A percentile compares a stretch with the other conserved stretches of the same genome.
Evolutionary conservation across 2,329 filamentous ascomycete genomes (phyloP).

Genomic region (Cordyceps farinosa): DNA sequence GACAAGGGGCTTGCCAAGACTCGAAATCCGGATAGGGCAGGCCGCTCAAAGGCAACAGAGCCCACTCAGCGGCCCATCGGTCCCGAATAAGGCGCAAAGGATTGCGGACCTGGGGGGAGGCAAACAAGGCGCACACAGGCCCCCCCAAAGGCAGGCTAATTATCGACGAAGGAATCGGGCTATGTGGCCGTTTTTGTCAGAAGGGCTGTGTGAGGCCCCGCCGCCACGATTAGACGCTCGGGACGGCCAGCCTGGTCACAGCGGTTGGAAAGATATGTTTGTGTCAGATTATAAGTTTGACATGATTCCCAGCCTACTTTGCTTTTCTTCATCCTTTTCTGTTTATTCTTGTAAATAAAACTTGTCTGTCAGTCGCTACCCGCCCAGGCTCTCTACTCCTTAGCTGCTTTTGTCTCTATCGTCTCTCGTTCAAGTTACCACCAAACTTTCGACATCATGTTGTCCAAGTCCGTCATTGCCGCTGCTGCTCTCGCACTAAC

Average conservation of each 20-base stretch:
- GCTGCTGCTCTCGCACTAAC: slow-evolving; percentile 45
- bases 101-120: too few species aligned
- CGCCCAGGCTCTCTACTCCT: not conserved
- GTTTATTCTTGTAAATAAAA: not conserved
- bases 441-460: slow-evolving; percentile 27
- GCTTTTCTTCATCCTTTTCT: not conserved
- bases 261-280: not conserved
- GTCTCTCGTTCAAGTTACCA: not conserved
- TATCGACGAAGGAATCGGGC: not conserved
- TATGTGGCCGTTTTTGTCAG: not conserved
- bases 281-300: not conserved
- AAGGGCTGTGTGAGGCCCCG: not conserved
- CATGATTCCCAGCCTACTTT: too few species aligned
- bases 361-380: not conserved
- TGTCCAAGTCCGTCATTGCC: slow-evolving; percentile 44
- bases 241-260: not conserved
- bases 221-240: not conserved
- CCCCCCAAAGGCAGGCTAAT: too few species aligned
- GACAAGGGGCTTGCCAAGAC: too few species aligned
- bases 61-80: too few species aligned
- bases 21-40: too few species aligned
- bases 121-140: too few species aligned
- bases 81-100: too few species aligned
- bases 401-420: not conserved
- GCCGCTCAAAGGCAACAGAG: too few species aligned